These are phyloP conservation scores for Scheffersomyces quercinus DNA, from an alignment of 1,139 yeast genomes.

Conservation along the genomic window DNA sequence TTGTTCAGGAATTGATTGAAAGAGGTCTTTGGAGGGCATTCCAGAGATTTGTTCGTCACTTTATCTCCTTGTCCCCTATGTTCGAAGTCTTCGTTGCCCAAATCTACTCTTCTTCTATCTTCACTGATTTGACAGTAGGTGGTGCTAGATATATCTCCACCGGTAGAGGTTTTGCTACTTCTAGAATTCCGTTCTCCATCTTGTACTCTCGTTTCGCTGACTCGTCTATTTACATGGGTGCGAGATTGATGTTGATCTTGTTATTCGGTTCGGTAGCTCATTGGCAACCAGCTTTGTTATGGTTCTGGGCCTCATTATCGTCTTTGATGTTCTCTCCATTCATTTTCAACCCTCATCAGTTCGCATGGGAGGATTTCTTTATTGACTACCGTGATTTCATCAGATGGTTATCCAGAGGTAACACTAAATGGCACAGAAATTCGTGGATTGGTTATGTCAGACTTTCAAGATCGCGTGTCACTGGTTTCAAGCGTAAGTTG, in stretches of 20 bases:
- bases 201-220: conserved; percentile 96
- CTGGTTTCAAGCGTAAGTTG: conserved; percentile 95
- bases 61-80: conserved; percentile 89
- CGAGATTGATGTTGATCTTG: conserved; percentile 85
- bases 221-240: conserved; percentile 95
- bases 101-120: conserved; percentile 88
- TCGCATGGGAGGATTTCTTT: conserved; percentile 98
- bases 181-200: conserved; percentile 96
- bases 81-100: conserved; percentile 99
- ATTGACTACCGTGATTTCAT: conserved; percentile 98
- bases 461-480: conserved; percentile 91
- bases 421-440: conserved; percentile 97
- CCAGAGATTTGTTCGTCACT: conserved; percentile 87
- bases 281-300: conserved; percentile 95
- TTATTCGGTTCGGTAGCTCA: conserved; percentile 88
- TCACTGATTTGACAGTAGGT: conserved; percentile 93
- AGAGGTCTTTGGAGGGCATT: conserved; percentile 97
- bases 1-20: conserved; percentile 95
- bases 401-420: conserved; percentile 99
- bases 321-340: conserved; percentile 94
- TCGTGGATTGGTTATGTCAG: conserved; percentile 99
- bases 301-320: conserved; percentile 97
- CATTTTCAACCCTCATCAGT: conserved; percentile 96
- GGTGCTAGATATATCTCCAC: conserved; percentile 99
- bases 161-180: conserved; percentile 99